Base-by-base conservation (phyloP, 257 asterid genomes). In the Fraxinus cuspidata region DNA sequence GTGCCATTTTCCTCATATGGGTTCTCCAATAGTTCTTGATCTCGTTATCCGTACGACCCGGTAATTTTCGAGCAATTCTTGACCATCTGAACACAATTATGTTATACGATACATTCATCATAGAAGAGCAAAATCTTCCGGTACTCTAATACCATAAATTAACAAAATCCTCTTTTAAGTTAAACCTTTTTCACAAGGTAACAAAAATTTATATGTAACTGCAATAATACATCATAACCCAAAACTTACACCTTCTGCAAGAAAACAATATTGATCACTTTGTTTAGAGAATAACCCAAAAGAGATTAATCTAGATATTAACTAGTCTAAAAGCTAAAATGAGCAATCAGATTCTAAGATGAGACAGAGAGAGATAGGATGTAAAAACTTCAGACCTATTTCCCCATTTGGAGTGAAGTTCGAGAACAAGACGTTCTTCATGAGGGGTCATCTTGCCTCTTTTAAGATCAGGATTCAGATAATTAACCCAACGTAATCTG, bases 21-120 rank as follows among this genome's bases (percentile, higher is more conserved):
- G 97, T 94, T 34, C 99, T 87, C 99, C 99, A 92, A 28, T 94
- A 94, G 79, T 94, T 94, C 81, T 94, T 94, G 76, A 94, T 94
- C 82, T 94, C 97, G 70, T 94, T 94, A 73, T 94, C 99, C 0
- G 99, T 94, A 81, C 99, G 92, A 7, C 99, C 99, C 1, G 99
- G 97, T 74, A 94, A 67, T 79, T 91, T 94, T 23, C 88, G 84
- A 2, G 99, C 99, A 77, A 94, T 94, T 84, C 88, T 91, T 19
- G 99, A 94, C 99, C 99, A 94, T 81, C 99, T 94, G 73, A 80
- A 76, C 6, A 68, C 29, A 12, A 34, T 70, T 5, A 40, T 40
- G 47, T 40, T 40, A 40, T 1, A 40, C 10, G 47, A 1, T 40
- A 40, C 47, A 40, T 40, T 3, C 47, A 40, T 38, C 42, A 38